Percentiles rank a stretch among this genome's conserved stretches.
These are phyloP conservation scores for Fraxinus americana DNA, from an alignment of 257 asterid genomes.

Conservation along the genomic window DNA sequence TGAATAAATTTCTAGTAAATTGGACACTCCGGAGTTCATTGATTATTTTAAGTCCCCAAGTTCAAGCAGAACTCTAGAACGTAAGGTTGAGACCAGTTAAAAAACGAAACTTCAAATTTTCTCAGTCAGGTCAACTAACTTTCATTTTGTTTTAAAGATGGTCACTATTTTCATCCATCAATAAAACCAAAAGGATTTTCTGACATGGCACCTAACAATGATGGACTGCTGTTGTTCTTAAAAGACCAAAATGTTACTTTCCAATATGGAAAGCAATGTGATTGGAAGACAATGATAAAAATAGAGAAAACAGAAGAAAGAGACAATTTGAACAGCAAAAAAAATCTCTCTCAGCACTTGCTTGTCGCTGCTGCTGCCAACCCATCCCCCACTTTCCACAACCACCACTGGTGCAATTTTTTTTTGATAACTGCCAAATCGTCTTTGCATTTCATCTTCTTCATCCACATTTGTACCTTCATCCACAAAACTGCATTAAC, in stretches of 20 bases:
- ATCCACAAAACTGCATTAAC: no score
- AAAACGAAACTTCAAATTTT: background rate
- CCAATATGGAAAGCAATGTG: no score
- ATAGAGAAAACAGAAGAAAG: background rate
- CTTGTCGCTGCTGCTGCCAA: no score
- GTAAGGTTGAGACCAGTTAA: background rate
- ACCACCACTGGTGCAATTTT: no score
- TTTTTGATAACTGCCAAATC: no score
- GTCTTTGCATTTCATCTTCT: no score
- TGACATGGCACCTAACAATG: background rate
- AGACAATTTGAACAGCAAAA: background rate
- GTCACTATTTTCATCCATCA: background rate
- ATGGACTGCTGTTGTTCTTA: no score
- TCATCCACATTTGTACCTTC: no score
- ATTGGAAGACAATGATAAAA: background rate
- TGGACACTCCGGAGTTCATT: background rate
- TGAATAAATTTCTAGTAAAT: slow-evolving; percentile 15
- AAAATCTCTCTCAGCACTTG: no score
- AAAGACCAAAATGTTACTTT: no score
- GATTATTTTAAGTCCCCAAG: background rate
- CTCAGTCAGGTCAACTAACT: background rate
- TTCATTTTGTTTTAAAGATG: background rate
- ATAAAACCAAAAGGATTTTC: background rate
- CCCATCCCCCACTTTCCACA: no score
- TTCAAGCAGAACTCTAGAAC: background rate